Conservation (phyloP, 768 basidiomycete species). For the Lactarius quietus region DNA sequence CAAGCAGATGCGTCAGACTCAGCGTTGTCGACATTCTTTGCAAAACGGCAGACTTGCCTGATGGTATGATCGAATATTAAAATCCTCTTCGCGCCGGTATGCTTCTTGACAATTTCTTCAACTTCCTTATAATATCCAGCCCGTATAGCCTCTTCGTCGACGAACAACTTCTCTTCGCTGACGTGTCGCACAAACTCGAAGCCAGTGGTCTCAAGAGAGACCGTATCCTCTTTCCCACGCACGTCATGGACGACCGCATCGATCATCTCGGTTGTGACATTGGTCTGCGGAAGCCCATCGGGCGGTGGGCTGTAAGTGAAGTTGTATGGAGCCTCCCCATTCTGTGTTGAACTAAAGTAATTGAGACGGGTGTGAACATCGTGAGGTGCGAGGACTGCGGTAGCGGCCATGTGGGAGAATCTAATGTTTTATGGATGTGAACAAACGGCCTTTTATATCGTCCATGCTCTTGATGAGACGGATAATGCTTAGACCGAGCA, state of each 20-base stretch:
- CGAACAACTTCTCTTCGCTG: conserved; percentile 39
- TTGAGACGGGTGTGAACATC: conserved; percentile 40
- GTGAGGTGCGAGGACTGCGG: conserved; percentile 32
- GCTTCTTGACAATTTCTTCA: conserved; percentile 39
- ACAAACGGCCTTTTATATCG: background rate
- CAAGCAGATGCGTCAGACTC: background rate
- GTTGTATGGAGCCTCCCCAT: conserved; percentile 35
- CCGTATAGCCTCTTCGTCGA: conserved; percentile 39
- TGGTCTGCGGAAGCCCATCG: conserved; percentile 31
- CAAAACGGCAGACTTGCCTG: conserved; percentile 29
- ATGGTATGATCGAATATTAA: conserved; percentile 47
- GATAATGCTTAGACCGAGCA: background rate
- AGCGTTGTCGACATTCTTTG: background rate
- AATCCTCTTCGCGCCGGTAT: conserved; percentile 39
- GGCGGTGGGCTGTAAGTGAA: conserved; percentile 34
- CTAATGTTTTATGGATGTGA: background rate
- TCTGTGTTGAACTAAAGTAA: conserved; percentile 32
- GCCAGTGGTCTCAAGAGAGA: conserved; percentile 41
- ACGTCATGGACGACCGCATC: conserved; percentile 33
- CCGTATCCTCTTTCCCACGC: conserved; percentile 32
- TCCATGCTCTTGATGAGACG: background rate
- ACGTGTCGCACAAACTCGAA: conserved; percentile 39
- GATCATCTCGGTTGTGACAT: conserved; percentile 32
- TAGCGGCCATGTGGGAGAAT: conserved; percentile 14
- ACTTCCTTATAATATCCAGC: conserved; percentile 42